A percentile compares a stretch with the other conserved stretches of the same genome.
These are phyloP conservation scores for Phytophthora aleatoria DNA, from an alignment of 352 stramenopile species.

Conservation along the genomic window DNA sequence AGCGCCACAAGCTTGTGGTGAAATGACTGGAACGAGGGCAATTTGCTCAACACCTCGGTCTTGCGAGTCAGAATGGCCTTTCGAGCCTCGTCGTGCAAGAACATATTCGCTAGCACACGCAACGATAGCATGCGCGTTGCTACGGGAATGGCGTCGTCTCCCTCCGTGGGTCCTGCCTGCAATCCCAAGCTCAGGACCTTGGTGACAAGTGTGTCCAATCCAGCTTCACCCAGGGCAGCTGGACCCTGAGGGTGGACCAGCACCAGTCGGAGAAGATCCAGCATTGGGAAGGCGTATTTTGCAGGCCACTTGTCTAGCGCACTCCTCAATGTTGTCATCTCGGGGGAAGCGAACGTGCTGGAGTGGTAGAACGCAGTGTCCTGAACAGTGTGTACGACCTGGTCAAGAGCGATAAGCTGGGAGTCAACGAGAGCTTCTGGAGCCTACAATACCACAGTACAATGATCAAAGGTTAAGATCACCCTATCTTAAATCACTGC, in stretches of 20 bases:
- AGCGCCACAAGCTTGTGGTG: slow-evolving; percentile 72
- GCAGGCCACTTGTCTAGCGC: slow-evolving; percentile 76
- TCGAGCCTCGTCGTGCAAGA: slow-evolving; percentile 54
- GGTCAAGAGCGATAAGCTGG: slow-evolving; percentile 65
- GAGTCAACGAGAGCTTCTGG: slow-evolving; percentile 36
- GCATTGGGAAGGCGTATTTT: slow-evolving; percentile 84
- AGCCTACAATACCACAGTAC: slow-evolving; percentile 12
- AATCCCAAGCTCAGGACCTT: slow-evolving; percentile 49
- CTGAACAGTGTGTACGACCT: slow-evolving; percentile 70
- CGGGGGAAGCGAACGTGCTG: slow-evolving; percentile 67
- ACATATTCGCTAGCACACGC: slow-evolving; percentile 82
- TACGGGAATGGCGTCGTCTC: slow-evolving; percentile 47
- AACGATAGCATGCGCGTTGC: slow-evolving; percentile 77
- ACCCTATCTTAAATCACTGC: neutral
- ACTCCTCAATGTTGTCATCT: slow-evolving; percentile 67
- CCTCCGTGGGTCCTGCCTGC: slow-evolving; percentile 24
- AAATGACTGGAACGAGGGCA: slow-evolving; percentile 51
- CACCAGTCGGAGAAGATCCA: slow-evolving; percentile 92
- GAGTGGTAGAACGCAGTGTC: slow-evolving; percentile 93
- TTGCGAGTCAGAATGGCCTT: slow-evolving; percentile 59
- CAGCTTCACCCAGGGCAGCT: slow-evolving; percentile 37
- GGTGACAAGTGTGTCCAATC: slow-evolving; percentile 40
- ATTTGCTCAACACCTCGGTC: slow-evolving; percentile 50
- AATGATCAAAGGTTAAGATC: slow-evolving; percentile 6
- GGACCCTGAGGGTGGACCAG: slow-evolving; percentile 89